Evolutionary conservation across 1,284 basidiomycete genomes (phyloP).

Genomic region (Melampsora abietis-canadensis): DNA sequence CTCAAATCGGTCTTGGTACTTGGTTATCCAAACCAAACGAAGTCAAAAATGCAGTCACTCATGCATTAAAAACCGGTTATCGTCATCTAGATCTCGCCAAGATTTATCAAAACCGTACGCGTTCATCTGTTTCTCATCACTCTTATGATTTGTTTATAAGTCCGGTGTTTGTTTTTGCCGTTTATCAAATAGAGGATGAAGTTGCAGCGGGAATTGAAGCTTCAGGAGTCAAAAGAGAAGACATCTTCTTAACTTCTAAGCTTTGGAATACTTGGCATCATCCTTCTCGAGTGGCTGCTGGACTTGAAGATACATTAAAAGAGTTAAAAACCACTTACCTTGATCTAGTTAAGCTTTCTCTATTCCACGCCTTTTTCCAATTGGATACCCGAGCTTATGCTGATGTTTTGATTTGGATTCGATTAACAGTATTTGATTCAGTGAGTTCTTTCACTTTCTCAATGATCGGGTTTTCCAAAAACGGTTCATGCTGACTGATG

Average conservation of each 20-base stretch:
- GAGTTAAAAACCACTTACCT: slow-evolving; percentile 54
- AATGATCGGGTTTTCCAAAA: too few species aligned
- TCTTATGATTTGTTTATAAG: not conserved
- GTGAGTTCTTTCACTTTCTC: not conserved
- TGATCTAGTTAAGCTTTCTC: slow-evolving; percentile 53
- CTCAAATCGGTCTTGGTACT: slow-evolving; percentile 39
- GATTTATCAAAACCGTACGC: slow-evolving; percentile 41
- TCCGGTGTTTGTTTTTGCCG: not conserved
- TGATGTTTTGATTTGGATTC: not conserved
- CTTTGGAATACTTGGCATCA: slow-evolving; percentile 54
- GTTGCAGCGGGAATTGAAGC: slow-evolving; percentile 57
- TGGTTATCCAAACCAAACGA: slow-evolving; percentile 43
- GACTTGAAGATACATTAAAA: slow-evolving; percentile 54
- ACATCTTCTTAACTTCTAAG: slow-evolving; percentile 57
- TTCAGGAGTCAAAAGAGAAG: slow-evolving; percentile 55
- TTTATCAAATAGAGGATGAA: slow-evolving; percentile 51
- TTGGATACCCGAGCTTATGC: not conserved
- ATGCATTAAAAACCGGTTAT: slow-evolving; percentile 40
- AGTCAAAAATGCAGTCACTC: slow-evolving; percentile 38
- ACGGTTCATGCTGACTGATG: too few species aligned
- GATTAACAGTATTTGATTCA: slow-evolving; percentile 9
- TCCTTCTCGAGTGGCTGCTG: slow-evolving; percentile 52
- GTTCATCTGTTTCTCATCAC: not conserved
- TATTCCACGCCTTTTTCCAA: not conserved
- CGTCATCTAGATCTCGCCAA: slow-evolving; percentile 42